Base-by-base conservation (phyloP, 768 basidiomycete species). In the Hirschioporus abietinus region DNA sequence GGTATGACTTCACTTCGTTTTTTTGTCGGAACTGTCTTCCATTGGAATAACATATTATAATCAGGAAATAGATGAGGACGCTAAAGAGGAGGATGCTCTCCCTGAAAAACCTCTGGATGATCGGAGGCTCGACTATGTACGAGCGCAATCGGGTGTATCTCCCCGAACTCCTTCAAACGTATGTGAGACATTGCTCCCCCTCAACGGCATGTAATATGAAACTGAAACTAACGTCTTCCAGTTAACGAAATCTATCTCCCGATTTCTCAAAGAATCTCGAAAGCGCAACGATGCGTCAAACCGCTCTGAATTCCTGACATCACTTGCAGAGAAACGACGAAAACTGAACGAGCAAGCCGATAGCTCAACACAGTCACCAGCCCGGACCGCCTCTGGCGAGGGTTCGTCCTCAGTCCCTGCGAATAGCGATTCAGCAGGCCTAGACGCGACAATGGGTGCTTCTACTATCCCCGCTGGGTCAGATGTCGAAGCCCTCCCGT, bases 241-340 rank as follows among this genome's bases (percentile, higher is more conserved):
- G 92, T 79, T 88, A 35, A 92, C 83, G 66, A 89, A 85, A 74
- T 85, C 85, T 7, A 88, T 94, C 34, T 90, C 92, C 1, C 74
- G 78, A 59, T 89, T 93, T 66, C 83, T 94, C 0, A 89, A 90
- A 0, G 79, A 81, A 63, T 92, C 88, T 64, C 83, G 90, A 7
- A 86, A 87, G 1, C 85, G 86, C 59, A 92, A 91, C 70, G 87
- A 91, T 71, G 83, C 83, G 42, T 93, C 92, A 10, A 94, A 94
- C 71, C 86, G 88, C 27, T 78, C 83, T 8, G 92, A 94, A 71
- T 94, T 93, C 72, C 78, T 93, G 0, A 77, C 84, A 58, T 84
- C 85, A 7, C 77, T 85, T 6, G 78, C 82, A 1, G 83, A 88
- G 72, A 88, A 88, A 66, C 82, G 83, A 34, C 79, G 77, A 62